Conservation (phyloP, 805 yeast species). For the Saturnispora sanitii region DNA sequence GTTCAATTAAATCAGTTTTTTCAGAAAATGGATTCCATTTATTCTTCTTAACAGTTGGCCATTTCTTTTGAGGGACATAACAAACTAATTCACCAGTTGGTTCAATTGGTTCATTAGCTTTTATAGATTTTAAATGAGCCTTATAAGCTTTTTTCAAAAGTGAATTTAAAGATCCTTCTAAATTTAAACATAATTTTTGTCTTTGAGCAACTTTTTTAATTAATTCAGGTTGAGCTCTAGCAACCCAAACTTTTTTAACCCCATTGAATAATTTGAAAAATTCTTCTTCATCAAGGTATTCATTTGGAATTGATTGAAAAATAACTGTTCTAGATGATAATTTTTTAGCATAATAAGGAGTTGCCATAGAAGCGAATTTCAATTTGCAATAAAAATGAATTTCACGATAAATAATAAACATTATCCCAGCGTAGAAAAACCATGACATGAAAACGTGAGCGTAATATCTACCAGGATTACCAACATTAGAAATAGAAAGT, state of each 20-base stretch:
- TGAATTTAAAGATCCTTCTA: conserved; percentile 59
- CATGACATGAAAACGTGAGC: conserved; percentile 81
- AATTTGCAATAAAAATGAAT: conserved; percentile 65
- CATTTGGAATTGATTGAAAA: conserved; percentile 75
- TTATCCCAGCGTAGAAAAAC: conserved; percentile 60
- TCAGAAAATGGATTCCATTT: conserved; percentile 34
- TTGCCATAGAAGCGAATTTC: conserved; percentile 66
- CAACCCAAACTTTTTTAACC: conserved; percentile 72
- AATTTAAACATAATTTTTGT: conserved; percentile 42
- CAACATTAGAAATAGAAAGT: conserved; percentile 70
- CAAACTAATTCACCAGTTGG: conserved; percentile 39
- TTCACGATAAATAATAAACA: conserved; percentile 77
- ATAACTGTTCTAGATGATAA: conserved; percentile 73
- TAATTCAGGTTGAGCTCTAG: conserved; percentile 51
- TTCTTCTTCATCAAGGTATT: conserved; percentile 60
- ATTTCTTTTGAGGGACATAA: conserved; percentile 55
- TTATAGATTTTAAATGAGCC: conserved; percentile 51
- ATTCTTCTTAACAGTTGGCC: conserved; percentile 45
- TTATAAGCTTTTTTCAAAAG: conserved; percentile 56
- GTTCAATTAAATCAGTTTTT: conserved; percentile 54
- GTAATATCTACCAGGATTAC: conserved; percentile 51
- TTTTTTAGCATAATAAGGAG: conserved; percentile 70
- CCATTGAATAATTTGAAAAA: conserved; percentile 71
- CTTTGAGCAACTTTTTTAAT: conserved; percentile 50
- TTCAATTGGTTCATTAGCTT: conserved; percentile 44